Conservation (phyloP, 208 protist genomes). For the Crithidia acanthocephali region DNA sequence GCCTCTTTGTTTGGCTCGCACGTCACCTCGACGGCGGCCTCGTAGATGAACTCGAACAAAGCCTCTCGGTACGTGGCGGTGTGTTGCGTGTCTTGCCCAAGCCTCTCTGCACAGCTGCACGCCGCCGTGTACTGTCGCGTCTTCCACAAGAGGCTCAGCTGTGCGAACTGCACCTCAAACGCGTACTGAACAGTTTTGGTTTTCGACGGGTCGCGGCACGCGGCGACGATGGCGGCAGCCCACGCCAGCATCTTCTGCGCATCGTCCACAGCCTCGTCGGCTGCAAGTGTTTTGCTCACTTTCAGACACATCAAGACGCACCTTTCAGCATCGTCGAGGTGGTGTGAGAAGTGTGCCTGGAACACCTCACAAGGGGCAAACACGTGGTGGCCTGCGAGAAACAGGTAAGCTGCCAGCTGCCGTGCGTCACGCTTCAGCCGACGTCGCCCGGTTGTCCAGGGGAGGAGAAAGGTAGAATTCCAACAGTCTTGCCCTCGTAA, state of each 20-base stretch:
- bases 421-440: slow-evolving; percentile 33
- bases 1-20: background rate
- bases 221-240: slow-evolving; percentile 14
- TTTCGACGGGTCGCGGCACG: background rate
- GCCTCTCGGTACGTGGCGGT: slow-evolving; percentile 46
- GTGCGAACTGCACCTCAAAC: slow-evolving; percentile 62
- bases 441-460: slow-evolving; percentile 26
- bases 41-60: slow-evolving; percentile 68
- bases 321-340: slow-evolving; percentile 62
- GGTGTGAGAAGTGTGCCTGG: slow-evolving; percentile 52
- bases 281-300: slow-evolving; percentile 48
- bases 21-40: slow-evolving; percentile 21
- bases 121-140: slow-evolving; percentile 19
- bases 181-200: slow-evolving; percentile 3
- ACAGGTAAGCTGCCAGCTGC: slow-evolving; percentile 48
- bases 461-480: slow-evolving; percentile 53
- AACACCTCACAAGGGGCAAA: slow-evolving; percentile 47
- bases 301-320: slow-evolving; percentile 86
- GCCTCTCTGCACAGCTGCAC: slow-evolving; percentile 18
- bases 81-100: slow-evolving; percentile 30
- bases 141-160: slow-evolving; percentile 50
- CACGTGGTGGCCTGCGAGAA: slow-evolving; percentile 60
- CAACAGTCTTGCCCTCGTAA: slow-evolving; percentile 49
- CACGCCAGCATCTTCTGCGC: slow-evolving; percentile 36
- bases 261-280: background rate